Percentiles rank a stretch among this genome's conserved stretches.
Evolutionary conservation across 2,329 filamentous ascomycete species (phyloP).

Genomic region (Trichoderma sp.): DNA sequence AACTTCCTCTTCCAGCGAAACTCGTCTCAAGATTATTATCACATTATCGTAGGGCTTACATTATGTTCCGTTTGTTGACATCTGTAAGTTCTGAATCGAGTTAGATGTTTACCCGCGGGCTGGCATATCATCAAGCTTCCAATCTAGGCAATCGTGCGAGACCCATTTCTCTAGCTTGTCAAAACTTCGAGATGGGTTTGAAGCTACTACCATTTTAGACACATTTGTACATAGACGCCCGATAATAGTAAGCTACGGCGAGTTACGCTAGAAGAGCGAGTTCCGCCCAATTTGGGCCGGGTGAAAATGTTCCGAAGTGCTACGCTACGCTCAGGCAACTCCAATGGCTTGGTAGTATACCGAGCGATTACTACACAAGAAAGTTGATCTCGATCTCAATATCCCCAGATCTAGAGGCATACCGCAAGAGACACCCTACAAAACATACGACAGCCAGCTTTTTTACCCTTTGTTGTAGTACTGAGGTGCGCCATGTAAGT

Average conservation of each 20-base stretch:
- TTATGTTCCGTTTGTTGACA: neutral
- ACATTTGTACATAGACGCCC: neutral
- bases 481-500: neutral
- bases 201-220: neutral
- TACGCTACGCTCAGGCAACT: neutral
- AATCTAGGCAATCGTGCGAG: neutral
- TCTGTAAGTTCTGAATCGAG: neutral
- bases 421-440: neutral
- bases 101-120: neutral
- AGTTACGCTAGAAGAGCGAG: neutral
- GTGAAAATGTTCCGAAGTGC: neutral
- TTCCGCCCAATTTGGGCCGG: neutral
- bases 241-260: neutral
- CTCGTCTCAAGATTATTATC: neutral
- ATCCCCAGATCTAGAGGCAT: neutral
- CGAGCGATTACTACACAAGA: neutral
- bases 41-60: neutral
- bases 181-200: neutral
- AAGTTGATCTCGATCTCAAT: neutral
- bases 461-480: neutral
- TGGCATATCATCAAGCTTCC: constrained; percentile 1
- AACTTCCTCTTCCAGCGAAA: neutral
- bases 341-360: neutral
- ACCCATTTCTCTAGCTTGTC: neutral
- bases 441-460: neutral